Evolutionary conservation across 1,284 basidiomycete species (phyloP), one percentile per base, ranked within the genome.

Genomic region (Athelia psychrophila): DNA sequence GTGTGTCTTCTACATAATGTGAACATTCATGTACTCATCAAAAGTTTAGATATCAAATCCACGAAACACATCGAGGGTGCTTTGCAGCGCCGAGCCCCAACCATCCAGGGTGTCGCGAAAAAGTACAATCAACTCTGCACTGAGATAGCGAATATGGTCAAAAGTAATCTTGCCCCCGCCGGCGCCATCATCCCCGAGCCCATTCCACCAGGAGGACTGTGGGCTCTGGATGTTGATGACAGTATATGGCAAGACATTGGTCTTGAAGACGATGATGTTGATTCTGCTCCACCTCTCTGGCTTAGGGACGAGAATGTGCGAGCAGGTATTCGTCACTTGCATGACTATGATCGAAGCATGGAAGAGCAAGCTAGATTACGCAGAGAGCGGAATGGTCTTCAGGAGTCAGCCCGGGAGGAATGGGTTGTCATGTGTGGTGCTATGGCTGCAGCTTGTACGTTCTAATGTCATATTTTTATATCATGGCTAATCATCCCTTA

Each of bases 211-310:
- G 44, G 46, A 18, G 48, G 48, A 2, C 25, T 55, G 12, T 55
- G 49, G 13, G 40, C 47, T 12, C 52, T 55, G 3, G 52, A 55
- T 23, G 52, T 55, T 12, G 54, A 55, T 46, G 54, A 55, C 33
- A 33, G 50, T 24, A 51, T 55, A 20, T 55, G 54, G 52, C 54
- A 55, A 48, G 52, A 53, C 36, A 20, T 51, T 32, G 54, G 54
- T 3, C 46, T 55, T 22, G 5, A 5, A n/a, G 38, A 51, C 15
- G 42, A 53, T 25, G 49, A 53, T 16, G 18, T 23, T 4, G 18
- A 20, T 5, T 16, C 16, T 53, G 51, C 8, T n/a, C 10, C 5
- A 6, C 51, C 27, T 2, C 33, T 16, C 6, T 46, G 44, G 44
- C 22, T 46, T 5, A 23, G 44, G 16, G 44, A 46, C 24, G 44